Percentiles rank a stretch among this genome's conserved stretches.
These are phyloP conservation scores for Arthrobotrys megalospora DNA, from an alignment of 2,329 filamentous ascomycete genomes.

Conservation along the genomic window DNA sequence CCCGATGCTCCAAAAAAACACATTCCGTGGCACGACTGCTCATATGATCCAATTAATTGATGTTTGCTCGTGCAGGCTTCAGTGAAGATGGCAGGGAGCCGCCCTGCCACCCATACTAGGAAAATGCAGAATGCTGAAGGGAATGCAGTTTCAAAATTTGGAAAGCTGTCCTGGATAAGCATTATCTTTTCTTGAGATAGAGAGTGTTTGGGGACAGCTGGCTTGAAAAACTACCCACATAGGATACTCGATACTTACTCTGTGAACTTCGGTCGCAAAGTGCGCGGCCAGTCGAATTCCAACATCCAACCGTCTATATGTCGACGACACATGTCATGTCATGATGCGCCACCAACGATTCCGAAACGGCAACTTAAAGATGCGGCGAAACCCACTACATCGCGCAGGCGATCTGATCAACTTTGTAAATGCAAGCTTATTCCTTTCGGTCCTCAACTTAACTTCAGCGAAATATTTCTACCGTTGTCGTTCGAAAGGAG, in stretches of 20 bases:
- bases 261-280: not conserved
- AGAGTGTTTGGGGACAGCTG: not conserved
- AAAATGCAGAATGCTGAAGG: not conserved
- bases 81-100: not conserved
- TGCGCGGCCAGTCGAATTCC: not conserved
- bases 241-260: not conserved
- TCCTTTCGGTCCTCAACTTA: too few species aligned
- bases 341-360: conserved; percentile 11
- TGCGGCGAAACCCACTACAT: too few species aligned
- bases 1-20: too few species aligned
- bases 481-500: too few species aligned
- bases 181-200: not conserved
- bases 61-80: not conserved
- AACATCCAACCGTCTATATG: conserved; percentile 13
- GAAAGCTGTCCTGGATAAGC: not conserved
- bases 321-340: conserved; percentile 12
- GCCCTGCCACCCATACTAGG: not conserved
- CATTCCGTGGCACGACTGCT: too few species aligned
- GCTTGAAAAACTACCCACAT: not conserved
- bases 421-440: too few species aligned
- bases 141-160: conserved; percentile 13
- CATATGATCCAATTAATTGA: not conserved
- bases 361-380: not conserved
- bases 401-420: too few species aligned
- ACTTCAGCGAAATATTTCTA: too few species aligned